Evolutionary conservation across 805 yeast species (phyloP), one percentile per base, ranked within the genome.

Genomic region (Saturnispora quitensis): DNA sequence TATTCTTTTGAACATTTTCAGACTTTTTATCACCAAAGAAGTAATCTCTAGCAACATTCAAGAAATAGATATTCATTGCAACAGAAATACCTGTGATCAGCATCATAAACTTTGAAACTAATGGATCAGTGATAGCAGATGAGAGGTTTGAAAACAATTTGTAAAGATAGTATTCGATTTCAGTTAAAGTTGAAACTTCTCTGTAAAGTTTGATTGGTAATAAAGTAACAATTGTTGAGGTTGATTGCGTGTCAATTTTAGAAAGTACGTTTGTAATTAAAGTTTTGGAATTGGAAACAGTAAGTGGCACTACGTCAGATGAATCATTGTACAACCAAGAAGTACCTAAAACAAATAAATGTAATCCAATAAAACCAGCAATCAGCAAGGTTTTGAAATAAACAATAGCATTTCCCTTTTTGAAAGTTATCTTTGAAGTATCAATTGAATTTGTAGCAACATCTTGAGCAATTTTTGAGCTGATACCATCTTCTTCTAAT

Each of bases 401-500:
- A 24, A 79, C 71, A 33, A 84, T 74, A 36, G 68, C 64, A 22
- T 73, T 68, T 56, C 72, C 68, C 50, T 57, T 77, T 58, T 56
- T 67, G 53, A 64, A 72, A 47, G 62, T 57, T 50, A 62, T 42
- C 12, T 57, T 56, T 12, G 62, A 53, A 62, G 62, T 54, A 57
- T 62, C 65, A 50, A 56, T 57, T 13, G 65, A 55, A 34, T 70
- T 61, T 44, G 63, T 68, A 17, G 82, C 81, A 35, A 89, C 90
- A 38, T 81, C 75, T 56, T 79, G 81, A 10, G 97, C 97, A 34
- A 86, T 85, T 45, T 72, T 66, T 40, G 81, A 79, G 43, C 86
- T 76, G 34, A 91, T 78, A 25, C 99, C 98, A 62, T 91, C 99
- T 65, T 91, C 99, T 71, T 90, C 93, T 56, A 91, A 73, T 28